These are phyloP conservation scores for Mucor velutinosus DNA, from an alignment of 371 early-diverging fungal genomes.

Conservation along the genomic window DNA sequence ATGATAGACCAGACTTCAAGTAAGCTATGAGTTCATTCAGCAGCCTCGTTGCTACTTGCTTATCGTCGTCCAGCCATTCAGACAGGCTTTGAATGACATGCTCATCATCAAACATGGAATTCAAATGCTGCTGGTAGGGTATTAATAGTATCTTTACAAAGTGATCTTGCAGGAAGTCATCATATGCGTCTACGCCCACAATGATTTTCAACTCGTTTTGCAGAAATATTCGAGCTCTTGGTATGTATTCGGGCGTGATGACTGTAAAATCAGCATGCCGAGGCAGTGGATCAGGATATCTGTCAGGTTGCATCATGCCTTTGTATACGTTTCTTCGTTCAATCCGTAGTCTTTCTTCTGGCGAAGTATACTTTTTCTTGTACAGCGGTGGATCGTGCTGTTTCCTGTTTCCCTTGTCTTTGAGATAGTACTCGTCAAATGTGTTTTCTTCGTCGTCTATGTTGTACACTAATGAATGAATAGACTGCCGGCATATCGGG, in stretches of 20 bases:
- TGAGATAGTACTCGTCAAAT: conserved; percentile 44
- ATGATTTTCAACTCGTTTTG: conserved; percentile 35
- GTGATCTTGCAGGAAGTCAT: conserved; percentile 32
- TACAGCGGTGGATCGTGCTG: conserved; percentile 35
- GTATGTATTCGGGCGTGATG: conserved; percentile 40
- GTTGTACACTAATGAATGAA: conserved; percentile 39
- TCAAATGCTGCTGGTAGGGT: conserved; percentile 20
- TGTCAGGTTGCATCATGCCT: neutral
- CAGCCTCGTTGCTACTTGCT: conserved; percentile 21
- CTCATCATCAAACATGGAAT: conserved; percentile 25
- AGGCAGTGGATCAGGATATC: conserved; percentile 29
- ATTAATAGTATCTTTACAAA: conserved; percentile 33
- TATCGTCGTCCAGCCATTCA: conserved; percentile 37
- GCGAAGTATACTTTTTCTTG: conserved; percentile 1
- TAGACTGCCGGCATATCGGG: conserved; percentile 59
- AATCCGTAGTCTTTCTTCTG: conserved; percentile 19
- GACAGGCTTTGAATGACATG: conserved; percentile 21
- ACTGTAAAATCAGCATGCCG: conserved; percentile 14
- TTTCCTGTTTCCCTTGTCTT: conserved; percentile 23
- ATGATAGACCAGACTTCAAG: conserved; percentile 37
- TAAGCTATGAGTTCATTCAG: conserved; percentile 39
- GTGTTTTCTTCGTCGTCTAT: conserved; percentile 36
- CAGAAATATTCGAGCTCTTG: conserved; percentile 33
- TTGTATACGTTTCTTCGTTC: conserved; percentile 31
- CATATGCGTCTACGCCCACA: conserved; percentile 21